Evolutionary conservation across 495 filamentous ascomycete genomes (phyloP).

Genomic region (Astrothelium subdiscretum): DNA sequence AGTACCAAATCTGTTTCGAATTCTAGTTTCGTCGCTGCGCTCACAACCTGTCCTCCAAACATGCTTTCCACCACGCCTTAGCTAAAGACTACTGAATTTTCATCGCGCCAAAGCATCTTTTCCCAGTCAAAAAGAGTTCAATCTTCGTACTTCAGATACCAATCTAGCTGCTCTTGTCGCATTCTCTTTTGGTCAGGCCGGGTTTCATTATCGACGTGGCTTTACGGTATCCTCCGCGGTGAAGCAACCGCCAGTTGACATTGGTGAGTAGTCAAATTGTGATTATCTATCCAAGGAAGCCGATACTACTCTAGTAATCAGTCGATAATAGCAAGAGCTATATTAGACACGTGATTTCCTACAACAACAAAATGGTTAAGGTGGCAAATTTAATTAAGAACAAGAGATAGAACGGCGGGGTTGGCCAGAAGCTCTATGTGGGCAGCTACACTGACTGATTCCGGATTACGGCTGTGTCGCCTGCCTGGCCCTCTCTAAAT

Average conservation of each 20-base stretch:
- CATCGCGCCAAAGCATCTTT: constrained; percentile 1
- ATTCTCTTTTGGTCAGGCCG: not conserved
- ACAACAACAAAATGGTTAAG: too few relatives aligned
- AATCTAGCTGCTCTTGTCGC: not conserved
- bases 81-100: not conserved
- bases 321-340: too few relatives aligned
- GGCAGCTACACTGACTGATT: too few relatives aligned
- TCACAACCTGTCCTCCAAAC: not conserved
- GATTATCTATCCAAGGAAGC: not conserved
- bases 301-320: not conserved
- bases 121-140: not conserved
- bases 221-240: not conserved
- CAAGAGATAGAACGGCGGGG: too few relatives aligned
- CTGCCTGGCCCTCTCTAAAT: too few relatives aligned
- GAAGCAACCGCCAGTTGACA: not conserved
- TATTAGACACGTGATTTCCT: too few relatives aligned
- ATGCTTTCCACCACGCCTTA: not conserved
- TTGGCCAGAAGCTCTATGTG: too few relatives aligned
- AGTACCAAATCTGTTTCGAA: not conserved
- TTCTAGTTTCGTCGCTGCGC: not conserved
- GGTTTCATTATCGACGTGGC: not conserved
- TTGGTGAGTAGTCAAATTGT: not conserved
- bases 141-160: not conserved
- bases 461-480: too few relatives aligned
- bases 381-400: too few relatives aligned